A percentile compares a stretch with the other conserved stretches of the same genome.
Conservation (phyloP, 2,329 filamentous ascomycete genomes). For the Lecanicillium sp. region DNA sequence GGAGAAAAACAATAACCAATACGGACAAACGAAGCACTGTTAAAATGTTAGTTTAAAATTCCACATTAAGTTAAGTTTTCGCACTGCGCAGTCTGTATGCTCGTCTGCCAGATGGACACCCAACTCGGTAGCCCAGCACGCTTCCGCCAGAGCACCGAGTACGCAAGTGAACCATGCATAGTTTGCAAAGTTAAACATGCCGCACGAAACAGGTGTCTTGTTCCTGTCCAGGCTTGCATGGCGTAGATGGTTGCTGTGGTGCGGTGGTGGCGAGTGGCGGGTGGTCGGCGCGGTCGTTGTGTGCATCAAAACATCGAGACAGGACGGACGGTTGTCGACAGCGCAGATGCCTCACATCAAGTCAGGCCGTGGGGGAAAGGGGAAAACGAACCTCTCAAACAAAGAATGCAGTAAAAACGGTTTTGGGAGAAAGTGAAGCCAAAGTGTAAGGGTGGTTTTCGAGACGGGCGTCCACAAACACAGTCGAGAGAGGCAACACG, state of each 20-base stretch:
- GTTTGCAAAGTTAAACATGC: too few relatives aligned
- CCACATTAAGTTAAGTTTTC: neutral
- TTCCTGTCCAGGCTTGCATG: too few relatives aligned
- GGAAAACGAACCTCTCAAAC: slow-evolving; percentile 11
- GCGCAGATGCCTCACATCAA: neutral
- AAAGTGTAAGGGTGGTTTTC: slow-evolving; percentile 11
- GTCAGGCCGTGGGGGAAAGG: neutral
- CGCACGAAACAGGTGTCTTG: too few relatives aligned
- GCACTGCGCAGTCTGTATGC: too few relatives aligned
- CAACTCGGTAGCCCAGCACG: too few relatives aligned
- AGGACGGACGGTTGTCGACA: neutral
- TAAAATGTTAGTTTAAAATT: slow-evolving; percentile 1
- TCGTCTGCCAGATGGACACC: too few relatives aligned
- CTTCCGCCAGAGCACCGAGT: too few relatives aligned
- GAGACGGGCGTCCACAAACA: slow-evolving; percentile 11
- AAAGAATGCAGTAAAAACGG: slow-evolving; percentile 9
- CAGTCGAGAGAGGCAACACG: neutral
- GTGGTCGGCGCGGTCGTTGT: neutral
- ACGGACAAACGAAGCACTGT: slow-evolving; percentile 4
- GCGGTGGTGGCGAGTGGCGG: neutral
- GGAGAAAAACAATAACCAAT: neutral
- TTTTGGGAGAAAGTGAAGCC: slow-evolving; percentile 7
- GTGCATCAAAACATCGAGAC: slow-evolving; percentile 4
- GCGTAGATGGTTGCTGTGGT: too few relatives aligned
- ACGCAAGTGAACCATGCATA: too few relatives aligned